Base-by-base conservation (phyloP, 2,329 filamentous ascomycete genomes). In the Colletotrichum siamense region DNA sequence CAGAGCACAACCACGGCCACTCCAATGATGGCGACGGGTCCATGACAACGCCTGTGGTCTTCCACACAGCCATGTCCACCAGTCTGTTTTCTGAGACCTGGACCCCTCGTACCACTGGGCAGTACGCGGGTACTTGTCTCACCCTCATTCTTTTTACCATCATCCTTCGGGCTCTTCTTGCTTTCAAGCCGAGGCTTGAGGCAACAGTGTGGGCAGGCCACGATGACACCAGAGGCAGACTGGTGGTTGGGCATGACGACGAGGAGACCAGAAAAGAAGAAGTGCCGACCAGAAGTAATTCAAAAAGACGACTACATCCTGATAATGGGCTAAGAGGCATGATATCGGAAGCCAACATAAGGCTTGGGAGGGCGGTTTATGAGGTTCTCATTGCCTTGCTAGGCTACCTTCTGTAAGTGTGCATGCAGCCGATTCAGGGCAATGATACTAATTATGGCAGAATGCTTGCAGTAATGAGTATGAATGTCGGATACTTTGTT, bases 401-500 rank as follows among this genome's bases (percentile, higher is more conserved):
- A 16, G 93, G 92, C 7, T 96, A 96, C 84, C 85, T 97, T 59
- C 90, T 96, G 95, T 96, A 86, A 90, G 94, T 91, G n/a, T 69
- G 9, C 59, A 30, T 62, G 5, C 26, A n/a, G 57, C 26, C 10
- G 28, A 28, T 10, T 7, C 28, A 32, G 8, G 22, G 24, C 18
- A 6, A 18, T 3, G 8, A 3, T 4, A 10, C 61, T 75, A 26
- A 74, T 34, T 9, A 16, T 36, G 22, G 49, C 80, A 96, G 95
- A 69, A 97, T 97, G 95, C 86, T 96, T 84, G 94, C 93, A 8
- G 92, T 96, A 79, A 97, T 95, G 94, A 95, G 93, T 1, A 90
- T 94, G 85, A 95, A 95, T 79, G 89, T 95, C 18, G 94, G 94
- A 6, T 95, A 95, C 82, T 95, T 95, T 82, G 84, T 94, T 39